Conservation (phyloP, 208 protist species). For the Crithidia fasciculata region DNA sequence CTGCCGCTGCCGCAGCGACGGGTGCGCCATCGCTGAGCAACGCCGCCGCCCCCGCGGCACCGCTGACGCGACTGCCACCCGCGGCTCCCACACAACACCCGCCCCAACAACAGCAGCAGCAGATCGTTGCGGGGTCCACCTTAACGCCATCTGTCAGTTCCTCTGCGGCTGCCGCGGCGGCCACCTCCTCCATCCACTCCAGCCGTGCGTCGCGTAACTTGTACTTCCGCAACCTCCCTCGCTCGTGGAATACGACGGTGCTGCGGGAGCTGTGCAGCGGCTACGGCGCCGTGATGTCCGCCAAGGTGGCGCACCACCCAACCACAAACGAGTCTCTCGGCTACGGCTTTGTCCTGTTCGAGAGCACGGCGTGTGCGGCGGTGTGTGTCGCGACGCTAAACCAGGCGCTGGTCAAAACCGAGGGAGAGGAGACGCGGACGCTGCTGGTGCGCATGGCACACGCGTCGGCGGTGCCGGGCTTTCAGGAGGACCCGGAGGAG, state of each 20-base stretch:
- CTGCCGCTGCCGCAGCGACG: background rate
- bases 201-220: conserved; percentile 42
- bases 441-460: conserved; percentile 35
- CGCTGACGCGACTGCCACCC: conserved; percentile 6
- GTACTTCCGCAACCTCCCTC: conserved; percentile 66
- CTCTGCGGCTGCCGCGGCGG: conserved; percentile 9
- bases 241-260: conserved; percentile 72
- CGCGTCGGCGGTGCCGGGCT: conserved; percentile 21
- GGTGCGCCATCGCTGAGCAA: background rate
- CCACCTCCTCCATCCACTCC: conserved; percentile 11
- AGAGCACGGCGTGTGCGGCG: conserved; percentile 40
- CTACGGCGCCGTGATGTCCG: conserved; percentile 60
- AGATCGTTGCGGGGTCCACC: conserved; percentile 12
- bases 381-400: conserved; percentile 42
- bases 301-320: conserved; percentile 63
- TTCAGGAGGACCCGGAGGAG: conserved; percentile 22
- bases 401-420: conserved; percentile 16
- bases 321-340: conserved; percentile 51
- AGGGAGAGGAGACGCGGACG: conserved; percentile 22
- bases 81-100: conserved; percentile 6
- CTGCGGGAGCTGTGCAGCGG: conserved; percentile 55
- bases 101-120: conserved; percentile 2
- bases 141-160: conserved; percentile 6
- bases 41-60: background rate
- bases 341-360: conserved; percentile 84